Conservation (phyloP, 2,329 filamentous ascomycete species). For the Colletotrichum sp. region DNA sequence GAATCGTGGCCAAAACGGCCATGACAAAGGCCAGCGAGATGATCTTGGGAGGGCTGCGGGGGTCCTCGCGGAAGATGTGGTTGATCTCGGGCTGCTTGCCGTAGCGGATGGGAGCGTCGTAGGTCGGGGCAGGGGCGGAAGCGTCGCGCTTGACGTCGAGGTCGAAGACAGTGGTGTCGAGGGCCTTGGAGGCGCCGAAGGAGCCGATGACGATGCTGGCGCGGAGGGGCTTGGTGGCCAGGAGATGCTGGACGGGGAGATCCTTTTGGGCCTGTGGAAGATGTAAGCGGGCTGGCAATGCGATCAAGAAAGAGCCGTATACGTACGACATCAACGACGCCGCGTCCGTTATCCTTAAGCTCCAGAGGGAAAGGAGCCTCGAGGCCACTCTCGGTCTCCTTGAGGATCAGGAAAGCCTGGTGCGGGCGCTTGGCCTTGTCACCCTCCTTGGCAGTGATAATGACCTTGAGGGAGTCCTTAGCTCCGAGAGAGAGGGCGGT, state of each 20-base stretch:
- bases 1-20: constrained; percentile 75
- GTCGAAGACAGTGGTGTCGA: constrained; percentile 75
- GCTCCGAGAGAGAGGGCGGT: constrained; percentile 69
- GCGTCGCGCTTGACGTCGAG: constrained; percentile 70
- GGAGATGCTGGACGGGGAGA: constrained; percentile 82
- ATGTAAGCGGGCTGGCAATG: constrained; percentile 29
- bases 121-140: constrained; percentile 60
- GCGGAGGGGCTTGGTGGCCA: constrained; percentile 69
- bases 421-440: constrained; percentile 84
- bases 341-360: constrained; percentile 89
- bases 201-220: constrained; percentile 87
- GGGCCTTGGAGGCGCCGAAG: constrained; percentile 75
- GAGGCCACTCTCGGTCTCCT: constrained; percentile 73
- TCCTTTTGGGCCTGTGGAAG: constrained; percentile 79
- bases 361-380: constrained; percentile 87
- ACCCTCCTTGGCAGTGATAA: constrained; percentile 80
- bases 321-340: constrained; percentile 81
- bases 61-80: constrained; percentile 85
- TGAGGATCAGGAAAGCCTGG: constrained; percentile 88
- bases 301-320: not conserved
- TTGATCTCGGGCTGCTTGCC: constrained; percentile 84
- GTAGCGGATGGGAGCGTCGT: constrained; percentile 79
- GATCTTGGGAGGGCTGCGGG: constrained; percentile 79
- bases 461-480: constrained; percentile 79
- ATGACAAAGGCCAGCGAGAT: constrained; percentile 80